Percentiles rank a stretch among this genome's conserved stretches.
phyloP scores from a whole-genome alignment of 352 stramenopile species.

The Pythium periplocum region DNA sequence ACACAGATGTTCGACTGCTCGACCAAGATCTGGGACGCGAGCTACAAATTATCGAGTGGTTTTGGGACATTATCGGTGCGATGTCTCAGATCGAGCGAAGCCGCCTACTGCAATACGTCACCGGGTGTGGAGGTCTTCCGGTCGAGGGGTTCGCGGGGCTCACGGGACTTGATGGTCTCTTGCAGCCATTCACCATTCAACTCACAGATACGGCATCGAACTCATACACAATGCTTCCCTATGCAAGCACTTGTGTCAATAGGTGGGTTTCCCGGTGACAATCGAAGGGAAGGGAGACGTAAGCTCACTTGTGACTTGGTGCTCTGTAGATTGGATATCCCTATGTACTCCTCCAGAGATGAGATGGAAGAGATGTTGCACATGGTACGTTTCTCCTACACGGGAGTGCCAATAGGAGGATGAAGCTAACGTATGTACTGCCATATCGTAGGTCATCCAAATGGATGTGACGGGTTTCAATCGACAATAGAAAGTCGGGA shows the following conservation, averaged over 20 bases:
- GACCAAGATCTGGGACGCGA: constrained; percentile 27
- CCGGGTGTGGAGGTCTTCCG: constrained; percentile 72
- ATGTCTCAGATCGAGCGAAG: constrained; percentile 57
- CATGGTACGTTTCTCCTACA: constrained; percentile 48
- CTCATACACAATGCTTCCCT: constrained; percentile 52
- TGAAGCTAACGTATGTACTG: too few species aligned
- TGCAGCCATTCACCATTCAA: constrained; percentile 75
- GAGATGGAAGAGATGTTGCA: constrained; percentile 92
- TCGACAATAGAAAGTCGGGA: constrained; percentile 30
- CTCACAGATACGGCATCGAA: constrained; percentile 35
- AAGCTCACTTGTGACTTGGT: background rate
- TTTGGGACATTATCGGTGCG: constrained; percentile 68
- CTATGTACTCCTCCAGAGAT: constrained; percentile 73
- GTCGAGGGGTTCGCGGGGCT: constrained; percentile 77
- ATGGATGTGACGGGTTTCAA: constrained; percentile 79
- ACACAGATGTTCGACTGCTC: constrained; percentile 55
- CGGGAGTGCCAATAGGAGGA: too few species aligned
- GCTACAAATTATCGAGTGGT: constrained; percentile 57
- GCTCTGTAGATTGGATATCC: constrained; percentile 57
- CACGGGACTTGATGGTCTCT: constrained; percentile 69
- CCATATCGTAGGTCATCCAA: constrained; percentile 39
- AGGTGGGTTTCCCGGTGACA: constrained; percentile 22
- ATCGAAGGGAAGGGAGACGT: background rate
- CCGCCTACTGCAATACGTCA: constrained; percentile 80
- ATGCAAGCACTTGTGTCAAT: constrained; percentile 83